Base-by-base conservation (phyloP, 169 alveolate genomes). In the Eimeria necatrix region DNA sequence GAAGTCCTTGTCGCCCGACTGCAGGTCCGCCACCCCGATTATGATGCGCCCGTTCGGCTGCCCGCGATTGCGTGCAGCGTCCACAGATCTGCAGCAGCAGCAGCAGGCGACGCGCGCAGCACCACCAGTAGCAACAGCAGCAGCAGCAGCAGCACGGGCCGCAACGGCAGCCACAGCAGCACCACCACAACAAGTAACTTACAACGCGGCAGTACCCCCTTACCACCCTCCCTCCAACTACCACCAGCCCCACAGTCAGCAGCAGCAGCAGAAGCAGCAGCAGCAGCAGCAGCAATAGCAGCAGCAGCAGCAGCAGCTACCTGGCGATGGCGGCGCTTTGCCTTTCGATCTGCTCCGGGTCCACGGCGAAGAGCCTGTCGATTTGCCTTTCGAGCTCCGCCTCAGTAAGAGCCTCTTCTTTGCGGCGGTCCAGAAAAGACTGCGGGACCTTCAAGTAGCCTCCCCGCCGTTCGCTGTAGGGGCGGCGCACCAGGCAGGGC, bases 261-360 rank as follows among this genome's bases (percentile, higher is more conserved):
- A 56, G 68, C 68, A 56, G 12, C 68, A 0, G 68, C 68, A 56
- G 68, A 0, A 56, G 68, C 68, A 56, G 12, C 68, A 56, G 68
- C 68, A 56, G 68, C 68, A 56, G 32, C 20, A 64, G 26, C 26
- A 64, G 20, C 76, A 64, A 6, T n/a, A n/a, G 20, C 76, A 64
- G 26, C 76, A 64, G 20, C 22, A 68, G 9, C 46, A 68, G 78
- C 78, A 68, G 78, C 78, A 68, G 78, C 78, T 73, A 73, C 84
- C 84, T 22, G n/a, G 84, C 84, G 24, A 73, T 73, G n/a, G 84
- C 84, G 22, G 84, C 84, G 53, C 84, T 73, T 73, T 73, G 84
- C 24, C 22, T 12, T 10, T 73, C 84, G 9, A 73, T 20, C n/a
- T 73, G 84, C 14, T 73, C 59, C 6, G 84, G 84, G 84, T 73